phyloP scores from a whole-genome alignment of 441 rosid genomes.

The Adansonia rubrostipa region DNA sequence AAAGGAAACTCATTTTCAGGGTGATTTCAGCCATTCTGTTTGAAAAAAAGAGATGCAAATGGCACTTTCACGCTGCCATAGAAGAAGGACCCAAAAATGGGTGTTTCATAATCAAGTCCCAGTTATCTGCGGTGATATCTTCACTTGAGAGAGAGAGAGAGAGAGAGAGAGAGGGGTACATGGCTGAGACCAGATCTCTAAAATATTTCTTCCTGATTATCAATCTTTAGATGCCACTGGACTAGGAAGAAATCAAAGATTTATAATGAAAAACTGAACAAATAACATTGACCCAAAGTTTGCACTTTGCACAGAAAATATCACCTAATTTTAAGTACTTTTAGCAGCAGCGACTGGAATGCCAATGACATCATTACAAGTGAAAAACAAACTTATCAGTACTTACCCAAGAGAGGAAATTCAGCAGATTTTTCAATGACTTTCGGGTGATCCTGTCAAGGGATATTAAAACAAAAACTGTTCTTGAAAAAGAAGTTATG shows the following conservation, averaged over 20 bases:
- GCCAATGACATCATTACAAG: too few relatives aligned
- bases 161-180: too few relatives aligned
- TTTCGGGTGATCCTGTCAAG: not conserved
- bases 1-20: not conserved
- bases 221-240: not conserved
- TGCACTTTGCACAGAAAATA: too few relatives aligned
- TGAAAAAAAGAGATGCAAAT: not conserved
- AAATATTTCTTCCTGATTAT: not conserved
- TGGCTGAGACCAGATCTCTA: not conserved
- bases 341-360: too few relatives aligned
- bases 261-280: not conserved
- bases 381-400: too few relatives aligned
- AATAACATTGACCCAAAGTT: not conserved
- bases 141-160: not conserved
- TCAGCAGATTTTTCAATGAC: not conserved
- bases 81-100: not conserved
- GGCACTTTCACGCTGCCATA: not conserved
- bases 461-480: conserved; percentile 36
- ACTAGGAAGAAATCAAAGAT: not conserved
- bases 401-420: too few relatives aligned
- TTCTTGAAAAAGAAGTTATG: conserved; percentile 17
- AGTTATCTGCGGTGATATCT: not conserved
- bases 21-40: not conserved
- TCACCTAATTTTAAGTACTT: too few relatives aligned
- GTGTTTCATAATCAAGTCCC: not conserved